Base-by-base conservation (phyloP, 495 filamentous ascomycete species). In the Penicilliopsis zonata region DNA sequence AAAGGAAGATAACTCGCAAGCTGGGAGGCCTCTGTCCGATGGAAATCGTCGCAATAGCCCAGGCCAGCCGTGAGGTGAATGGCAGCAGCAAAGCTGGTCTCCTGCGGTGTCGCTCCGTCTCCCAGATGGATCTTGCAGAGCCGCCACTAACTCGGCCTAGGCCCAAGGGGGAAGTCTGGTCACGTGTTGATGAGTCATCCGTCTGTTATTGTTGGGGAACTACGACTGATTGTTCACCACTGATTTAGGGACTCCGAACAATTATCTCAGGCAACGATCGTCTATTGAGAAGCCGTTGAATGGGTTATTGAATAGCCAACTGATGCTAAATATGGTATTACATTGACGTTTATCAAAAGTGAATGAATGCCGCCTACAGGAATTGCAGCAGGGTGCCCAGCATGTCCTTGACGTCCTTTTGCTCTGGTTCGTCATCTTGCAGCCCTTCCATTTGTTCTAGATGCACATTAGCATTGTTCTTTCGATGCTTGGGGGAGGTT, bases 331-430 rank as follows among this genome's bases (percentile, higher is more conserved):
- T n/a, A n/a, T n/a, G n/a, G n/a, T n/a, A n/a, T 24, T n/a, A n/a
- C n/a, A n/a, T 7, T 24, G n/a, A n/a, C n/a, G 21, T 24, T 7
- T 24, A 24, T 24, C 25, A 10, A 30, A 4, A 17, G 13, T 35
- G 18, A 21, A 25, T 16, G 18, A 16, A 9, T 10, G 8, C n/a
- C n/a, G n/a, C 24, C 52, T 56, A 61, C 35, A 80, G 41, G 44
- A 78, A 80, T 33, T 70, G 59, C 31, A 80, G 52, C 28, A 87
- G 52, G 5, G 80, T 77, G 31, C 53, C 59, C 21, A 87, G 64
- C 78, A 87, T 85, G 37, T 81, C 80, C 43, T 62, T 70, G 22
- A 69, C 59, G 31, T 78, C 77, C 44, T 67, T 72, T 30, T 62
- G 61, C 13, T 71, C 72, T 3, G 60, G 61, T 13, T 70, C 65